A percentile compares a stretch with the other conserved stretches of the same genome.
Evolutionary conservation across 202 grass and related monocot genomes (phyloP).

Genomic region (Musa balbisiana): DNA sequence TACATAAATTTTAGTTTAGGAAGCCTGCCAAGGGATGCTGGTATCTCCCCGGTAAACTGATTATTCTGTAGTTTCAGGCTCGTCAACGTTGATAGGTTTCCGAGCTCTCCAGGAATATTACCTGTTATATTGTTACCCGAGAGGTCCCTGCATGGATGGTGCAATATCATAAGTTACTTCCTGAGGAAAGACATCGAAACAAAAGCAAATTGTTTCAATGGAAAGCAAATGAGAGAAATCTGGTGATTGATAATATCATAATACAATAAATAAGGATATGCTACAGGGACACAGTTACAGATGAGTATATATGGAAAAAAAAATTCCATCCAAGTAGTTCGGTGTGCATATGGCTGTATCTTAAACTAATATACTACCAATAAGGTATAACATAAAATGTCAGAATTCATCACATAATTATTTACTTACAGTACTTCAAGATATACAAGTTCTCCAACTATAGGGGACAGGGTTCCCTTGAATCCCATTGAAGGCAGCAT

Average conservation of each 20-base stretch:
- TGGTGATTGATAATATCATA: no score
- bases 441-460: slow-evolving; percentile 59
- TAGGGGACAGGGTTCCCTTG: slow-evolving; percentile 65
- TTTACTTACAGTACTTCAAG: slow-evolving; percentile 74
- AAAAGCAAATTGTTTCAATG: slow-evolving; percentile 6
- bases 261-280: no score
- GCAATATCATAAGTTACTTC: slow-evolving; percentile 10
- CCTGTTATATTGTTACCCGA: slow-evolving; percentile 66
- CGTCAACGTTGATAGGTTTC: slow-evolving; percentile 68
- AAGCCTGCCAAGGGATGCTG: slow-evolving; percentile 64
- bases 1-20: slow-evolving; percentile 62
- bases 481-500: slow-evolving; percentile 76
- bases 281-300: neutral
- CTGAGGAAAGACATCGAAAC: neutral
- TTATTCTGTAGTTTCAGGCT: slow-evolving; percentile 72
- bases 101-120: slow-evolving; percentile 58
- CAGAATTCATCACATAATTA: neutral
- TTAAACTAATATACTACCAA: neutral
- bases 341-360: neutral
- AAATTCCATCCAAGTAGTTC: neutral
- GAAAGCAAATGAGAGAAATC: neutral
- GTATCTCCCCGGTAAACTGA: slow-evolving; percentile 60
- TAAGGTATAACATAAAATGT: neutral
- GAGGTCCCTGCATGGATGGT: slow-evolving; percentile 42
- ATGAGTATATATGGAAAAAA: neutral